phyloP scores from a whole-genome alignment of 2,329 filamentous ascomycete species.

The Chrysosporium keratinophilum region DNA sequence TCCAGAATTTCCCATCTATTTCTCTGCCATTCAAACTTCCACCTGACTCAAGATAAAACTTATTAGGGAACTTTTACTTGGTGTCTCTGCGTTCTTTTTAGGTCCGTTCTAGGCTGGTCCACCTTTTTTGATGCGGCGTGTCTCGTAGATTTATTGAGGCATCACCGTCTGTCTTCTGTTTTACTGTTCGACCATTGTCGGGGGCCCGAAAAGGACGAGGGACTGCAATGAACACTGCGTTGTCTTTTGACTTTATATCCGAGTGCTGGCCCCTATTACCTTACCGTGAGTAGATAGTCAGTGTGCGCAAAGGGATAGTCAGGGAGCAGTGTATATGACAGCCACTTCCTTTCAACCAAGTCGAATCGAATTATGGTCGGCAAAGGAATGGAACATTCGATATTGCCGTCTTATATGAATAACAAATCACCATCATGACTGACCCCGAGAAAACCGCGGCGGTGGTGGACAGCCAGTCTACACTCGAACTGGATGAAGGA shows the following conservation, averaged over 20 bases:
- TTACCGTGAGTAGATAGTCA: not conserved
- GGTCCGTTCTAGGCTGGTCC: not conserved
- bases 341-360: not conserved
- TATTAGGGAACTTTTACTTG: not conserved
- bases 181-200: not conserved
- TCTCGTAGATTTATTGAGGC: not conserved
- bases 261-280: constrained; percentile 1
- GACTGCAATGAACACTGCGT: not conserved
- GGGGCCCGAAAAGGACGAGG: not conserved
- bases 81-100: not conserved
- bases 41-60: not conserved
- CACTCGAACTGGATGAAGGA: not conserved
- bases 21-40: not conserved
- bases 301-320: not conserved
- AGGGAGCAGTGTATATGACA: not conserved
- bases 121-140: not conserved
- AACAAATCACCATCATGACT: not conserved
- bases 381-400: not conserved
- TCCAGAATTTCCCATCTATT: not conserved
- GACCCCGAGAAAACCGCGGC: constrained; percentile 5
- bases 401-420: not conserved
- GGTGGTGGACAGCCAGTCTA: not conserved
- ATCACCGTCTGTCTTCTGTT: not conserved
- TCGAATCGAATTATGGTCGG: not conserved
- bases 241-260: not conserved